Evolutionary conservation across 208 protist species (phyloP), one percentile per base, ranked within the genome.

Genomic region (Leishmania mexicana): DNA sequence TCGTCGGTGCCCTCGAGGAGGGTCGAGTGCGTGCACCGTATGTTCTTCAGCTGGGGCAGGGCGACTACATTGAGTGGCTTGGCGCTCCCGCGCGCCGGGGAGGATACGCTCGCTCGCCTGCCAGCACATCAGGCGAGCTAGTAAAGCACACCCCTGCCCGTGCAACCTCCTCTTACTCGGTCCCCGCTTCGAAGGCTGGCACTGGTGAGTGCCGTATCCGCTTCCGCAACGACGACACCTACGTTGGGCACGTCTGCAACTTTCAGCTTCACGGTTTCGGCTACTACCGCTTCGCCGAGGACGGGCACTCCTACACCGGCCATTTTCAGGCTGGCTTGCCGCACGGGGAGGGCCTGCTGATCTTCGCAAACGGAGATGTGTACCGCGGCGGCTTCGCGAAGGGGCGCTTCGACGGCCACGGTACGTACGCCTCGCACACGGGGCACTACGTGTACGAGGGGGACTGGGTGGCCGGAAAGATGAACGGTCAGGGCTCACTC

Each of bases 361-460:
- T 84, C 64, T 90, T 92, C 77, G 87, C 89, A 8, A 90, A 94
- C 76, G 90, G 93, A 0, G 88, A 93, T 73, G 80, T 92, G 15
- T 95, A 95, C 78, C 81, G 84, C 38, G 92, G 92, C 1, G 73
- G 88, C 19, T 84, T 93, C 10, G 81, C 65, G 62, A 81, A 83
- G 51, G 88, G 90, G 19, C 58, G 89, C 45, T 92, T 92, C 78
- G 75, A 92, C 67, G 94, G 94, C 17, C 53, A 64, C n/a, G 94
- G 92, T 8, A 57, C 83, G 1, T 94, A 93, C 75, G 31, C 51
- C n/a, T 86, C 89, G 17, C 57, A 87, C 53, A 81, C 60, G 45
- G 84, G 85, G 35, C 74, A 24, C 10, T 93, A 91, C 81, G 76
- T 88, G 58, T 97, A 93, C 74, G 93, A 96, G 53, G 93, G 93